Evolutionary conservation across 768 basidiomycete genomes (phyloP).

Genomic region (Pisolithus marmoratus): DNA sequence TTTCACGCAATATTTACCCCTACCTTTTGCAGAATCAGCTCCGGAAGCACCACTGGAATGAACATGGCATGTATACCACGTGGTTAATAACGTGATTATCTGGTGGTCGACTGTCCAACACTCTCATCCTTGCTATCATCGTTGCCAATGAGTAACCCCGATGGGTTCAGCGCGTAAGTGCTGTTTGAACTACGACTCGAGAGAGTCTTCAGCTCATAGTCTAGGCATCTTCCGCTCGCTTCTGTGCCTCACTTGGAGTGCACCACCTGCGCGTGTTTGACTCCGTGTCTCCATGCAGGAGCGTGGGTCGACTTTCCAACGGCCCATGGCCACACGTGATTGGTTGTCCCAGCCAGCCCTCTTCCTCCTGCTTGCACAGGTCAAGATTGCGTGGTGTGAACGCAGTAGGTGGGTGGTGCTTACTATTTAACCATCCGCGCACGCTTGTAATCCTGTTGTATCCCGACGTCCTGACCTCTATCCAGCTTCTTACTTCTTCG

Average conservation of each 20-base stretch:
- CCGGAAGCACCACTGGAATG: background rate
- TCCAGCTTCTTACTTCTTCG: constrained; percentile 31
- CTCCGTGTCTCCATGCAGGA: constrained; percentile 16
- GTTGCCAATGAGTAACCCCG: constrained; percentile 5
- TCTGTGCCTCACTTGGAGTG: constrained; percentile 15
- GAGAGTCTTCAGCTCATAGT: constrained; percentile 3
- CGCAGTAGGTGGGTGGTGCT: constrained; percentile 38
- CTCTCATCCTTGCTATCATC: constrained; percentile 6
- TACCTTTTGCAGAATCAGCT: constrained; percentile 16
- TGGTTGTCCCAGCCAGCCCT: constrained; percentile 23
- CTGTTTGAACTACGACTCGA: constrained; percentile 6
- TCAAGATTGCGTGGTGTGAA: constrained; percentile 37
- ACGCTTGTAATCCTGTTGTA: constrained; percentile 36
- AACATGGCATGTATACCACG: constrained; percentile 21
- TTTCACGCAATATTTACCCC: constrained; percentile 19
- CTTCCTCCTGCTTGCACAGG: constrained; percentile 26
- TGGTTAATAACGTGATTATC: constrained; percentile 8
- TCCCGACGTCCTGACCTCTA: constrained; percentile 30
- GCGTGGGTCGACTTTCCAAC: constrained; percentile 23
- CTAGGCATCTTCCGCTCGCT: constrained; percentile 5
- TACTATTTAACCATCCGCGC: constrained; percentile 22
- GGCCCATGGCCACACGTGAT: constrained; percentile 17
- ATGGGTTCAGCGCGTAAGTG: constrained; percentile 13
- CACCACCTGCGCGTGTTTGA: constrained; percentile 24
- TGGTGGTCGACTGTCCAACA: constrained; percentile 1